Conservation (phyloP, 1,139 yeast species). For the Pichia sp. region DNA sequence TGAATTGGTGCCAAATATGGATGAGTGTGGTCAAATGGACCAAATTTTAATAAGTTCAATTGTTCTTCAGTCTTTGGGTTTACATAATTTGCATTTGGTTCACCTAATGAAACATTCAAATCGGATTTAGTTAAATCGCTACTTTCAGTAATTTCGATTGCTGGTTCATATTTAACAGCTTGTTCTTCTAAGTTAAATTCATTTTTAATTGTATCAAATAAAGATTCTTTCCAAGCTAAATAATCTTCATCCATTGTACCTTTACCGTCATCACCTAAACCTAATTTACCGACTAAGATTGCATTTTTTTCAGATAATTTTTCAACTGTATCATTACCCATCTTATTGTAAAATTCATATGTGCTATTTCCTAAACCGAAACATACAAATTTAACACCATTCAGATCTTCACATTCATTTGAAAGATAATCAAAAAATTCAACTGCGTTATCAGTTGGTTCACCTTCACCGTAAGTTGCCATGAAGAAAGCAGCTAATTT, state of each 20-base stretch:
- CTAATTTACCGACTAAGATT: constrained; percentile 59
- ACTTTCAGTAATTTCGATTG: constrained; percentile 38
- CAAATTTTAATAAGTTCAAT: constrained; percentile 42
- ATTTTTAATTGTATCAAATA: constrained; percentile 61
- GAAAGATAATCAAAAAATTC: constrained; percentile 60
- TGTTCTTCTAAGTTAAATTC: constrained; percentile 65
- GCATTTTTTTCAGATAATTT: constrained; percentile 63
- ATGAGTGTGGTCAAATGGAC: constrained; percentile 78
- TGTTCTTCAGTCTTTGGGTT: constrained; percentile 31
- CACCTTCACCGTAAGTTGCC: constrained; percentile 98
- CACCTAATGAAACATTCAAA: constrained; percentile 67
- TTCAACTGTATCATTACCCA: constrained; percentile 54
- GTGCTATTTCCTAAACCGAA: constrained; percentile 94
- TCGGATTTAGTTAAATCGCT: constrained; percentile 28
- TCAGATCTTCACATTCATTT: constrained; percentile 53
- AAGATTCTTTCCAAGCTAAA: constrained; percentile 81
- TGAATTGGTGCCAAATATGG: constrained; percentile 76
- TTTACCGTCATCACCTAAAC: constrained; percentile 92
- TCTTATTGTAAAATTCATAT: constrained; percentile 82
- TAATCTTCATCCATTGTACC: constrained; percentile 96
- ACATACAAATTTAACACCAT: constrained; percentile 60
- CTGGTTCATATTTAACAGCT: constrained; percentile 72
- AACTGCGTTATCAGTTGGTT: constrained; percentile 89
- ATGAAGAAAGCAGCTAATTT: constrained; percentile 63
- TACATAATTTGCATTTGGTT: constrained; percentile 66